Base-by-base conservation (phyloP, 2,329 filamentous ascomycete genomes). In the Alternaria triticina region DNA sequence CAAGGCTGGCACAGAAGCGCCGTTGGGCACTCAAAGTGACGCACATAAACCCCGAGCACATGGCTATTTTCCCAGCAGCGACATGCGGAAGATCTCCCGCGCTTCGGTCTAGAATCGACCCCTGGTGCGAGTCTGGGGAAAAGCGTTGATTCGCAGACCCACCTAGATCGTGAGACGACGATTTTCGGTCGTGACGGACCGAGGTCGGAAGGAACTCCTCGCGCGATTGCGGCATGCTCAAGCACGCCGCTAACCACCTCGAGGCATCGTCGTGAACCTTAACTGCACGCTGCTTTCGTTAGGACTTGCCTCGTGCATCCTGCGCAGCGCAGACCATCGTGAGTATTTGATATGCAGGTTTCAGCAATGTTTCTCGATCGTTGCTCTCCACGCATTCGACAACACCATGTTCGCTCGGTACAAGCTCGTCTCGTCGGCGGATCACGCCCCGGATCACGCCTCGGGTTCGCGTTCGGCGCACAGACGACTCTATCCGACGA, bases 381-480 rank as follows among this genome's bases (percentile, higher is more conserved):
- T 33, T 55, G 36, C 23, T 22, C 28, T 22, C 28, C 43, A 23
- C 22, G 25, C 30, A 4, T 56, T 40, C 43, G 13, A n/a, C 44
- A 30, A 47, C 44, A 56, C 28, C 30, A 60, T 60, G 57, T 40
- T 55, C 30, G 43, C 44, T 49, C 57, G 28, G 13, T 60, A 60
- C 43, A 56, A 55, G 44, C 51, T 43, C n/a, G 11, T 60, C n/a
- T 40, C 51, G 17, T 28, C 50, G 11, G 25, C 25, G 23, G 40
- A 60, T 9, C 52, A 13, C 3, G 22, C 44, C 40, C 17, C 51
- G 51, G 57, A 56, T 56, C 28, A 40, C 27, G 27, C 17, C n/a
- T 40, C 27, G 40, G 28, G 36, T 27, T 12, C 40, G 28, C 15
- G 10, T 50, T 45, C 40, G 11, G 28, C 20, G 22, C 57, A 30